Evolutionary conservation across 345 rosid species (phyloP).

Genomic region (Hibiscus trionum): DNA sequence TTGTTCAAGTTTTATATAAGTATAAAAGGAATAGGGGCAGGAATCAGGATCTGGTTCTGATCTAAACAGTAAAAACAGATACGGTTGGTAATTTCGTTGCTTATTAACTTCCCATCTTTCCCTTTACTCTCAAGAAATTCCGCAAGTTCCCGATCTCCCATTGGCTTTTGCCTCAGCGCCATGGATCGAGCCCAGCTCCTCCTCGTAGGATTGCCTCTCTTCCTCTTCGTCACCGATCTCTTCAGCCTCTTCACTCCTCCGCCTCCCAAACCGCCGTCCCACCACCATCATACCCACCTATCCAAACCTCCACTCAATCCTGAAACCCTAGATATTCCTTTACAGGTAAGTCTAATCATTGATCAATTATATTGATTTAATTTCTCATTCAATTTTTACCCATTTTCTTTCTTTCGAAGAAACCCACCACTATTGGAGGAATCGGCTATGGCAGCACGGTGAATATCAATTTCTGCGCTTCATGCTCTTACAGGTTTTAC

Average conservation of each 20-base stretch:
- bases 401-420: conserved; percentile 26
- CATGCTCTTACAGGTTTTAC: conserved; percentile 66
- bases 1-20: too few species aligned
- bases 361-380: background rate
- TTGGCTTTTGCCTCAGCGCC: background rate
- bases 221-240: conserved; percentile 59
- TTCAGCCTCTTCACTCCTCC: conserved; percentile 64
- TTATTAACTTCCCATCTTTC: background rate
- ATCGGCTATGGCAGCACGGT: conserved; percentile 59
- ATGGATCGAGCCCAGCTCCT: conserved; percentile 28
- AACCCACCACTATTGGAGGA: conserved; percentile 33
- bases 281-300: conserved; percentile 26
- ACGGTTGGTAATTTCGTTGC: background rate
- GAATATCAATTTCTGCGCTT: conserved; percentile 69
- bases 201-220: conserved; percentile 55
- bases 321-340: conserved; percentile 39
- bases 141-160: background rate
- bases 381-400: background rate
- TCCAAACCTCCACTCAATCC: conserved; percentile 21
- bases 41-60: too few species aligned
- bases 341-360: conserved; percentile 32
- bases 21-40: too few species aligned
- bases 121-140: too few species aligned
- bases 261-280: conserved; percentile 35
- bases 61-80: too few species aligned